Base-by-base conservation (phyloP, 2,329 filamentous ascomycete genomes). In the Fusarium armeniacum region DNA sequence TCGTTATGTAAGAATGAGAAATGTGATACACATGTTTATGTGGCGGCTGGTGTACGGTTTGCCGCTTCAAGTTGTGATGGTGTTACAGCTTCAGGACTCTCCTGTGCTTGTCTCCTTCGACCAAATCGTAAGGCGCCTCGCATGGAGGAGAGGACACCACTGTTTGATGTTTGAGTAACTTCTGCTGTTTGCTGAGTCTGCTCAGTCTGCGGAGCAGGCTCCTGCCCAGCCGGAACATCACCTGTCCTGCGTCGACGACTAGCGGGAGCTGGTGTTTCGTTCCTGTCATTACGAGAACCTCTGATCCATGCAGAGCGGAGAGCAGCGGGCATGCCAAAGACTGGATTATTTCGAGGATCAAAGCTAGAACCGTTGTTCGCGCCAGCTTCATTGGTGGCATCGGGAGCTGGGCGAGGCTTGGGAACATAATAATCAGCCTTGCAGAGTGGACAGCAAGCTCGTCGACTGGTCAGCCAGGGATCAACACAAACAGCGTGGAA, bases 351-450 rank as follows among this genome's bases (percentile, higher is more conserved):
- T 35, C 81, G 80, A 38, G 80, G 68, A 43, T 79, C 78, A 28
- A 80, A 74, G 38, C 65, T 75, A 11, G 62, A 58, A 15, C 58
- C 30, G 46, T 73, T 72, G 55, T 68, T 72, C 35, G 65, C 58
- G 15, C 78, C 77, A 15, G 80, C 81, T 26, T 81, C 80, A 35
- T 84, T 71, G 15, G 53, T 32, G 24, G 58, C 83, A 16, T 82
- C 79, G 13, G 82, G 79, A 12, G 79, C 77, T 5, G 92, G 85
- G 18, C 93, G 91, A 52, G 94, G 93, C 81, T 98, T 98, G 0
- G 96, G 95, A 4, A 93, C 91, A 79, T 97, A 98, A 80, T 98
- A 99, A 77, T 99, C 96, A 41, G 95, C 93, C 82, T 99, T 99
- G 85, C 96, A 99, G 9, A 99, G 89, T 8, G 96, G 96, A 78